Base-by-base conservation (phyloP, 768 basidiomycete genomes). In the Termitomyces sp. region DNA sequence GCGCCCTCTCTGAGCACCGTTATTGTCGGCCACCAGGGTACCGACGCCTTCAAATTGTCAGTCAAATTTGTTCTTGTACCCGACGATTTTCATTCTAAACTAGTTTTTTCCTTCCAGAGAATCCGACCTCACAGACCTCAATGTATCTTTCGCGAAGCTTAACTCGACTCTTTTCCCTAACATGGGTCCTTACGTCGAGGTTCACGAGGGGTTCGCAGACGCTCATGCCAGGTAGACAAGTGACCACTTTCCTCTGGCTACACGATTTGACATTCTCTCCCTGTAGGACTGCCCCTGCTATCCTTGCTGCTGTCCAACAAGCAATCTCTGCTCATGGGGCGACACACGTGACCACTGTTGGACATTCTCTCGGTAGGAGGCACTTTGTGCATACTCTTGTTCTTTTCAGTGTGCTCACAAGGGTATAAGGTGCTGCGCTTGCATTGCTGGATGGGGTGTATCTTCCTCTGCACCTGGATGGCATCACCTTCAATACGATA, bases 361-460 rank as follows among this genome's bases (percentile, higher is more conserved):
- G 82, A 1, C 80, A 81, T 56, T 77, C 77, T 48, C 70, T 82
- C 1, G 76, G 75, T 72, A 56, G 2, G 58, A 33, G 20, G 33
- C 44, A 28, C 26, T 41, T 18, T n/a, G 18, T 53, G 9, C 28
- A 20, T 7, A 20, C 22, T 34, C 33, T 7, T 6, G n/a, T 50
- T 33, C 34, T 51, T 16, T 5, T 22, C 9, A 22, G n/a, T 13
- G 48, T 50, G 16, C 22, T 36, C 12, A 45, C 39, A 18, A 9
- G n/a, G n/a, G 26, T 36, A 36, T 8, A 49, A 72, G 81, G 83
- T 48, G 84, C 75, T 34, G 83, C 83, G 1, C 68, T 86, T 51
- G 71, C 82, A 5, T 72, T 86, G 15, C 72, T 87, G 16, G 83
- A 86, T 55, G 71, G 78, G 12, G 73, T 86, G 39, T 85, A 78